Conservation (phyloP, 2,329 filamentous ascomycete genomes). For the Stagonosporopsis vannaccii region DNA sequence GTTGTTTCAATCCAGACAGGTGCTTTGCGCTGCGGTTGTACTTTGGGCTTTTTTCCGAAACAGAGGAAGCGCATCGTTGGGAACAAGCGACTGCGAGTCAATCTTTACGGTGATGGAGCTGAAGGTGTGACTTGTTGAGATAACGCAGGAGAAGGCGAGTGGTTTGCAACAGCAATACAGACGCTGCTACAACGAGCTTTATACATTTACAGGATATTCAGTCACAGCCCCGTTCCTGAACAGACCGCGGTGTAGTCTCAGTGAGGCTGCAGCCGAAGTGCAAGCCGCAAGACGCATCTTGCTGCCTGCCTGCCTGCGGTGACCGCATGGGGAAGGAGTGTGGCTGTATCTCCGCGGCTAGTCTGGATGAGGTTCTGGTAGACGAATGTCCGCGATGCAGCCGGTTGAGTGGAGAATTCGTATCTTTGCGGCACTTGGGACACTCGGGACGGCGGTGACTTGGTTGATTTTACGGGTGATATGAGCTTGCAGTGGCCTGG, state of each 20-base stretch:
- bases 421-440: background rate
- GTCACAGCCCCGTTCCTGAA: background rate
- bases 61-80: conserved; percentile 6
- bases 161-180: background rate
- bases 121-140: background rate
- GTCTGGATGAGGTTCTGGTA: conserved; percentile 4
- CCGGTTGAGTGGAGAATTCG: conserved; percentile 5
- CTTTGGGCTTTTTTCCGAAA: conserved; percentile 8
- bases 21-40: background rate
- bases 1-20: background rate
- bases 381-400: conserved; percentile 6
- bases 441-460: background rate
- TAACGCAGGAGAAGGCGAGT: background rate
- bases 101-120: background rate
- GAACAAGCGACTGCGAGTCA: background rate
- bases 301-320: conserved; percentile 6
- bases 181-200: background rate
- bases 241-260: background rate
- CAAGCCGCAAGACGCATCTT: background rate
- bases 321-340: conserved; percentile 9
- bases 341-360: conserved; percentile 15
- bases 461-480: background rate
- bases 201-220: background rate
- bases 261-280: conserved; percentile 9
- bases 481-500: background rate